Evolutionary conservation across 2,329 filamentous ascomycete species (phyloP), one percentile per base, ranked within the genome.

Genomic region (Metarhizium robertsii): DNA sequence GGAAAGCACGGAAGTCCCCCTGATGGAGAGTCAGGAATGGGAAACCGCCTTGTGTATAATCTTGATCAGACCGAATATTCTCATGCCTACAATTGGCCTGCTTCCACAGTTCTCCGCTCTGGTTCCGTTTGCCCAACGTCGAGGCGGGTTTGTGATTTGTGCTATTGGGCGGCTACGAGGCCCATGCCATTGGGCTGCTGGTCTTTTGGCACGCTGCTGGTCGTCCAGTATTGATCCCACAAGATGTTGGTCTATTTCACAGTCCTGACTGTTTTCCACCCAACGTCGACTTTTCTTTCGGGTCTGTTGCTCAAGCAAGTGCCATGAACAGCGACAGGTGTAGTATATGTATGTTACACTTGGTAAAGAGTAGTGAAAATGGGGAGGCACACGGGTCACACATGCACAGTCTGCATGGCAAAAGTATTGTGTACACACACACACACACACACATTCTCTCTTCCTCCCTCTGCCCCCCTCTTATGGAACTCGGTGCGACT

Each of bases 11-110:
- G 30, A 8, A 48, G 11, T 40, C 16, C 36, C 4, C 34, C 3
- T 34, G 54, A 30, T 29, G 2, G 14, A 18, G 20, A 4, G 4
- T 25, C 25, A 50, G 32, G 45, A 18, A 8, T 34, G 40, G 45
- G 42, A 25, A 47, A 52, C 40, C 46, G 11, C 18, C 16, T 36
- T 54, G 54, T 61, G 59, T 61, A 59, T 53, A 58, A 56, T 55
- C 40, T 51, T 48, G 14, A 53, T 8, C 55, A 43, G 40, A 49
- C 20, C 34, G 14, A 38, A 42, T 53, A 30, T 29, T 42, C 16
- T 45, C 18, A 32, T 38, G 29, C 46, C 40, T 48, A 45, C 38
- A 11, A 40, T 16, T 36, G 38, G 38, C 38, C 5, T 40, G 13
- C 14, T 40, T 40, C 14, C 38, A 16, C 38, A 16, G 38, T 16